Percentiles rank a stretch among this genome's conserved stretches.
Conservation (phyloP, 2,329 filamentous ascomycete species). For the Paecilomyces fulvus region DNA sequence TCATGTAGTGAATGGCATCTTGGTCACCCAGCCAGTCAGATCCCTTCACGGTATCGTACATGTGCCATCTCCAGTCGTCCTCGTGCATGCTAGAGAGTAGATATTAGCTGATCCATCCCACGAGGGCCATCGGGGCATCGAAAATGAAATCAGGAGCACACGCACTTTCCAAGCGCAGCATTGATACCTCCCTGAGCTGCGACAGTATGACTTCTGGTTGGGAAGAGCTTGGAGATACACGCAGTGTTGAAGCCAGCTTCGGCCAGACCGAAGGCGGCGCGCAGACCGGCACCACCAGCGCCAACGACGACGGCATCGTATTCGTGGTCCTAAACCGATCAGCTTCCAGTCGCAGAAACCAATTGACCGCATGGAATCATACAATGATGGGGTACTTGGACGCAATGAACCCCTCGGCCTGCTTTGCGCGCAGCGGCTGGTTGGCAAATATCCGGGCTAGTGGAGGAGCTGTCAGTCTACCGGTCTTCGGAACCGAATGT, state of each 20-base stretch:
- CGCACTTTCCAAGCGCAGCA: conserved; percentile 36
- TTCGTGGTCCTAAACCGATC: conserved; percentile 68
- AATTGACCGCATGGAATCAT: conserved; percentile 33
- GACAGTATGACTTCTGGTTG: conserved; percentile 56
- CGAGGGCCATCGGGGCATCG: background rate
- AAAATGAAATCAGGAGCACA: conserved; percentile 5
- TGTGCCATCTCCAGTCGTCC: conserved; percentile 98
- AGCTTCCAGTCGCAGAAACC: conserved; percentile 5
- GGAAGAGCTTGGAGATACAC: conserved; percentile 57
- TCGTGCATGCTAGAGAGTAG: conserved; percentile 71
- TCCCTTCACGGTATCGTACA: conserved; percentile 98
- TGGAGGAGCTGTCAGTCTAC: conserved; percentile 4
- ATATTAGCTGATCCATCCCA: conserved; percentile 9
- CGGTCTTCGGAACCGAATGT: conserved; percentile 8
- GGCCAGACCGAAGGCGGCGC: conserved; percentile 56
- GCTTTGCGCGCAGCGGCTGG: conserved; percentile 80
- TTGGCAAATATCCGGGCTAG: conserved; percentile 78
- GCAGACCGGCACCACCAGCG: conserved; percentile 55
- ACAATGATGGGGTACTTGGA: conserved; percentile 92
- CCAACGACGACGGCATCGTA: conserved; percentile 89
- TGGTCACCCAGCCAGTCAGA: conserved; percentile 97
- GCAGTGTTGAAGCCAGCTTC: conserved; percentile 58
- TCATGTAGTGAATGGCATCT: conserved; percentile 98
- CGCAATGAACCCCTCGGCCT: conserved; percentile 78
- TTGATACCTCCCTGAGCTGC: conserved; percentile 60